phyloP scores from a whole-genome alignment of 257 asterid species.

The Nicotiana sylvestris region DNA sequence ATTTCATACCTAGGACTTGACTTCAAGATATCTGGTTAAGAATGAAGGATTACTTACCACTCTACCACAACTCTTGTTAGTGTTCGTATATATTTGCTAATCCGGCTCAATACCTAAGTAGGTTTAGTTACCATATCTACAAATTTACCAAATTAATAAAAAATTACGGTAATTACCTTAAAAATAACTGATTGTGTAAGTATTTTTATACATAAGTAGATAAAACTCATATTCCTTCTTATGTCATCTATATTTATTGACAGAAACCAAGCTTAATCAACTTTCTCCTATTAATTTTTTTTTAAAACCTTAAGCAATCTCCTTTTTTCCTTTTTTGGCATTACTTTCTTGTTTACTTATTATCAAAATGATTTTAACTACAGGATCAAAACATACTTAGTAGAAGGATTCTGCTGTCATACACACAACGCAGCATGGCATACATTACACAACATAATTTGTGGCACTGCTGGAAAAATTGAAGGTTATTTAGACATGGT shows the following conservation, averaged over 20 bases:
- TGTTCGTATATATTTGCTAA: too few relatives aligned
- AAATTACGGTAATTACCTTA: neutral
- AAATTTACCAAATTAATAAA: too few relatives aligned
- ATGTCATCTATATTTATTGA: too few relatives aligned
- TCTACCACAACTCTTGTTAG: too few relatives aligned
- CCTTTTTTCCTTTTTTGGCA: neutral
- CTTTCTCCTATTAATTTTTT: too few relatives aligned
- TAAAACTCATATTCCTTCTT: neutral
- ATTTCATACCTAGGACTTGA: too few relatives aligned
- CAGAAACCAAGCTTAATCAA: too few relatives aligned
- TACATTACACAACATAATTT: slow-evolving; percentile 83
- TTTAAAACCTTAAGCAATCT: neutral
- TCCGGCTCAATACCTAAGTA: too few relatives aligned
- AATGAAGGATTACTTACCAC: too few relatives aligned
- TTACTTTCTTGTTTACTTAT: neutral
- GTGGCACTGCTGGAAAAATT: slow-evolving; percentile 78
- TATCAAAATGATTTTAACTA: neutral
- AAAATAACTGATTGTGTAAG: neutral
- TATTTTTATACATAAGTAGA: neutral
- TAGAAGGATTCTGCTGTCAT: slow-evolving; percentile 86
- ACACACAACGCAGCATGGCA: slow-evolving; percentile 98
- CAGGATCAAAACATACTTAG: slow-evolving; percentile 78
- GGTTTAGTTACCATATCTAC: too few relatives aligned
- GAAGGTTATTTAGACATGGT: slow-evolving; percentile 78
- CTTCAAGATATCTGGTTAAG: too few relatives aligned